These are phyloP conservation scores for Bipolaris cookei DNA, from an alignment of 2,329 filamentous ascomycete genomes.

Conservation along the genomic window DNA sequence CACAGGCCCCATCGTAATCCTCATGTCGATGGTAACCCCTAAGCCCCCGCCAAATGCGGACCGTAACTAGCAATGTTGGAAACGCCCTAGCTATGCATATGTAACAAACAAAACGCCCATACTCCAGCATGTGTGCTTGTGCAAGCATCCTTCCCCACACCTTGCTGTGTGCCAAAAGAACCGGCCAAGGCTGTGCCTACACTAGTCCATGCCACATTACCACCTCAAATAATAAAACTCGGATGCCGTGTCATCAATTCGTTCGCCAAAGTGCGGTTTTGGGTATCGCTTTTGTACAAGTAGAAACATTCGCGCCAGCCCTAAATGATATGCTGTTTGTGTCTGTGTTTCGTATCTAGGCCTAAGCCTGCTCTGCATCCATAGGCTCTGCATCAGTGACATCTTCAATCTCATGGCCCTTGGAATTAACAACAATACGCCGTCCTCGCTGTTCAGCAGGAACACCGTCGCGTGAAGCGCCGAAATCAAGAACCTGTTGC, in stretches of 20 bases:
- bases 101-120: slow-evolving; percentile 11
- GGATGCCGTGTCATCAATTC: slow-evolving; percentile 21
- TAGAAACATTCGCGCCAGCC: slow-evolving; percentile 28
- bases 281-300: slow-evolving; percentile 44
- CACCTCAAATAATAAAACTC: slow-evolving; percentile 13
- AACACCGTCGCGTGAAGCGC: slow-evolving; percentile 86
- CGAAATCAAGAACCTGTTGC: slow-evolving; percentile 90
- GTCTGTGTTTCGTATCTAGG: not conserved
- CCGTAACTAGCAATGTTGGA: slow-evolving; percentile 1
- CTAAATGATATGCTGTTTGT: slow-evolving; percentile 8
- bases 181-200: slow-evolving; percentile 2
- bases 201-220: slow-evolving; percentile 7
- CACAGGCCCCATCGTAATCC: not conserved
- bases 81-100: slow-evolving; percentile 40
- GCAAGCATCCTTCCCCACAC: slow-evolving; percentile 18
- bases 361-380: slow-evolving; percentile 36
- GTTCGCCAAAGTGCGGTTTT: slow-evolving; percentile 26
- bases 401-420: slow-evolving; percentile 48
- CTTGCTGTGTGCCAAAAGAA: slow-evolving; percentile 11
- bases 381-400: slow-evolving; percentile 41
- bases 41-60: slow-evolving; percentile 14
- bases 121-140: slow-evolving; percentile 19
- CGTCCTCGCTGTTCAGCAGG: slow-evolving; percentile 77
- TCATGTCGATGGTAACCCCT: slow-evolving; percentile 8
- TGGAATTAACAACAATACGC: slow-evolving; percentile 66